Conservation (phyloP, 768 basidiomycete genomes). For the Lanmaoa rubissima region DNA sequence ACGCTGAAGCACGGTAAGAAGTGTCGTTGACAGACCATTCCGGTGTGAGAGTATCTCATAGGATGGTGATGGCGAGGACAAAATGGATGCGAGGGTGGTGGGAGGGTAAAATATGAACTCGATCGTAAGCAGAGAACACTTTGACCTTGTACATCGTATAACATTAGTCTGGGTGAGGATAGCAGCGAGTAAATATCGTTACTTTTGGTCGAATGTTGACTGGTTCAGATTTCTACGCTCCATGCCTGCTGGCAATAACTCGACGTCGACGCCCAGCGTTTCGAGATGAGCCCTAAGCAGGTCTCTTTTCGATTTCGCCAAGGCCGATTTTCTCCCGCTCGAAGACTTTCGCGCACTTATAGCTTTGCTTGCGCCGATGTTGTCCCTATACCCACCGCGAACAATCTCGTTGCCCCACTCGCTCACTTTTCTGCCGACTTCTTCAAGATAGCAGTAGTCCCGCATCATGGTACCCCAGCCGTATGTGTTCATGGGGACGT, state of each 20-base stretch:
- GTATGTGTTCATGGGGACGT: conserved; percentile 81
- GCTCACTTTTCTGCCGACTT: conserved; percentile 69
- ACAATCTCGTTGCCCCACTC: conserved; percentile 74
- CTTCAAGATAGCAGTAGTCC: conserved; percentile 86
- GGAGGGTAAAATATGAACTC: conserved; percentile 69
- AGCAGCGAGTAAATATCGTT: conserved; percentile 28
- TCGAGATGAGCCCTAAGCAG: conserved; percentile 67
- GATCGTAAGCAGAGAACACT: conserved; percentile 65
- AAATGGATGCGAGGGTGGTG: conserved; percentile 41
- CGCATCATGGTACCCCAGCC: conserved; percentile 86
- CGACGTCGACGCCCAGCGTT: conserved; percentile 66
- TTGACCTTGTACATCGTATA: conserved; percentile 46
- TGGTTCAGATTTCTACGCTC: conserved; percentile 73
- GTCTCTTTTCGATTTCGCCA: conserved; percentile 56
- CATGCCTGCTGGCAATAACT: conserved; percentile 81
- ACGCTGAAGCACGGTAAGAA: conserved; percentile 49
- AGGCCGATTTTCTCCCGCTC: conserved; percentile 30
- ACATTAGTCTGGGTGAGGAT: conserved; percentile 13
- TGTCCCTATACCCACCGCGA: conserved; percentile 50
- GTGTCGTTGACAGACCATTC: conserved; percentile 47
- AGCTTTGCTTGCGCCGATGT: conserved; percentile 17
- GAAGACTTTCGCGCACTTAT: conserved; percentile 18
- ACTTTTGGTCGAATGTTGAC: conserved; percentile 84
- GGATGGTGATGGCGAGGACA: conserved; percentile 36
- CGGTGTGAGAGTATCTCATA: conserved; percentile 63